Base-by-base conservation (phyloP, 129 eudicot species). In the Chrysanthemum lavandulifolium region DNA sequence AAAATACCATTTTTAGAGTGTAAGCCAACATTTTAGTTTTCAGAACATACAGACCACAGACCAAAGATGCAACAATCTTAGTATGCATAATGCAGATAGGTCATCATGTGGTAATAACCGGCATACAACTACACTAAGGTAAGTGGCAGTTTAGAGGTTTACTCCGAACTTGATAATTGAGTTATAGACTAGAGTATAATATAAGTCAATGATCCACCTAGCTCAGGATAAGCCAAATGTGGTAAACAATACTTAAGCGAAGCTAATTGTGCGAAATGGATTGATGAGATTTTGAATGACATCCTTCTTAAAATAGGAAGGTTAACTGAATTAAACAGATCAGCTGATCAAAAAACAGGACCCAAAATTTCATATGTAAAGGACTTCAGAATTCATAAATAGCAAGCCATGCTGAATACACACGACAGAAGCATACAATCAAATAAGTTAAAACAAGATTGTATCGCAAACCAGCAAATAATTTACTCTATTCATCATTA, bases 361-460 rank as follows among this genome's bases (percentile, higher is more conserved):
- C 14, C 63, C 64, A 58, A 58, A 25, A 58, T 18, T 18, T 57
- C 62, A 57, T 18, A 18, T 9, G 62, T 2, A 16, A 55, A 60
- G 65, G 11, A 61, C n/a, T 62, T 73, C 15, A 29, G 77, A 73
- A 73, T 62, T 69, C 70, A 49, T 31, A 62, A 10, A 50, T 63
- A 63, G 69, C 78, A 73, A 73, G 63, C 66, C 71, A 61, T 21
- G 10, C 36, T 61, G 31, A 73, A 73, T 27, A 51, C 77, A 73
- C 69, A 63, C 15, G 49, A 51, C 69, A 62, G 36, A 63, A 56
- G 65, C 81, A 77, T 16, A 52, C 21, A 69, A 77, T 70, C 60
- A 69, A 55, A 52, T 40, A 70, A 70, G 76, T 77, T 19, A 33
- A 69, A 68, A 77, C 72, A 70, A 10, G 58, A 77, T 13, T 53